Evolutionary conservation across 1,284 basidiomycete species (phyloP).

Genomic region (Heliocybe sulcata): DNA sequence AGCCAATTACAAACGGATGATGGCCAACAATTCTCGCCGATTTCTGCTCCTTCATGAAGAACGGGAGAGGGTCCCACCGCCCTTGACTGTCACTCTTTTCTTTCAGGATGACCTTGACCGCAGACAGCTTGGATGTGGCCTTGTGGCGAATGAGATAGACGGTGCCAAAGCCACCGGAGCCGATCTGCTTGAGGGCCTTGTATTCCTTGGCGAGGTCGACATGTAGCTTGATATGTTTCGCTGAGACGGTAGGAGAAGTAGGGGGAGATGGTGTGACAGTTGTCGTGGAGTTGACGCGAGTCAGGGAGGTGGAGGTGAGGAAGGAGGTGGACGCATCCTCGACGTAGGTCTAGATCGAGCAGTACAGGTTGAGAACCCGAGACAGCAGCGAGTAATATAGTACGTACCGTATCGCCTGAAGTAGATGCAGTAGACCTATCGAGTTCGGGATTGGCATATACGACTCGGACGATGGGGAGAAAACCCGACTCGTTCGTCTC

Average conservation of each 20-base stretch:
- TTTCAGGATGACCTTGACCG: slow-evolving; percentile 11
- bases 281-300: not conserved
- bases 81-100: not conserved
- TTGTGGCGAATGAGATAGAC: slow-evolving; percentile 7
- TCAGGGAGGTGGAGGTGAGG: not conserved
- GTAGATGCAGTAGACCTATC: not conserved
- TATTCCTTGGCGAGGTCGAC: slow-evolving; percentile 21
- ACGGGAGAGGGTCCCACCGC: not conserved
- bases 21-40: slow-evolving; percentile 2
- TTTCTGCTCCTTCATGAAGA: slow-evolving; percentile 9
- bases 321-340: not conserved
- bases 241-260: not conserved
- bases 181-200: slow-evolving; percentile 6
- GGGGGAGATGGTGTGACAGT: not conserved
- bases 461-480: not conserved
- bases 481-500: not conserved
- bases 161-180: slow-evolving; percentile 8
- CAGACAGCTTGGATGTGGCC: slow-evolving; percentile 3
- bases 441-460: not conserved
- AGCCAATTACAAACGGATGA: slow-evolving; percentile 2
- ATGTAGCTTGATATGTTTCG: no score
- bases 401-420: not conserved
- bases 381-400: not conserved
- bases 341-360: no score
- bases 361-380: not conserved